Evolutionary conservation across 2,329 filamentous ascomycete species (phyloP), one percentile per base, ranked within the genome.

Genomic region (Setomelanomma holmii): DNA sequence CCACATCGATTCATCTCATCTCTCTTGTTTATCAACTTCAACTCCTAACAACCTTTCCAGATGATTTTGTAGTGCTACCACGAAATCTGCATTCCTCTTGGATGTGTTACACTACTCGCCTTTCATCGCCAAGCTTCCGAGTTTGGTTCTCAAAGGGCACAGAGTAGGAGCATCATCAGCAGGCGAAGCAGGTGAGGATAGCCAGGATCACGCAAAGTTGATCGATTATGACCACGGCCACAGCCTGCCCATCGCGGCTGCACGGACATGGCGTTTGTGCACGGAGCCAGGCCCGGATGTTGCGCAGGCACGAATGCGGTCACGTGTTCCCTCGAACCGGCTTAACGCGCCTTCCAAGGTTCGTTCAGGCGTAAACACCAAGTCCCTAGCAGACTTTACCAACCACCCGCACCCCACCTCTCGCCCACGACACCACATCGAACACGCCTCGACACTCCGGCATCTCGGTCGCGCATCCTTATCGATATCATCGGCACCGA

Each of bases 391-490:
- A 63, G 62, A 58, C 65, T 64, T 66, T 62, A 57, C 57, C 64
- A 63, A 14, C 49, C 51, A 52, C 62, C 61, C 67, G 66, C 69
- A 69, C 66, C 70, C 66, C 63, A 66, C 67, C 64, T 58, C 64
- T 61, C 64, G 53, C 64, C 63, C 59, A 65, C 63, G 63, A 65
- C 63, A 67, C 68, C 56, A 68, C 69, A 65, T 59, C 64, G 50
- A 50, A 64, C 60, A 52, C 58, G 48, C 53, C 51, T 55, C 22
- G 41, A 63, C 49, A 61, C 57, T 59, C 55, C 10, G 52, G 55
- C 52, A 67, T 58, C 50, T 50, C 62, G 55, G 69, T 73, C 72
- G 71, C 71, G 66, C 61, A 68, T 56, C 51, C 52, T 44, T 64
- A 68, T 68, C 52, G 35, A 63, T 67, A 60, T 43, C 40, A 66